Base-by-base conservation (phyloP, 345 rosid genomes). In the Heritiera littoralis region DNA sequence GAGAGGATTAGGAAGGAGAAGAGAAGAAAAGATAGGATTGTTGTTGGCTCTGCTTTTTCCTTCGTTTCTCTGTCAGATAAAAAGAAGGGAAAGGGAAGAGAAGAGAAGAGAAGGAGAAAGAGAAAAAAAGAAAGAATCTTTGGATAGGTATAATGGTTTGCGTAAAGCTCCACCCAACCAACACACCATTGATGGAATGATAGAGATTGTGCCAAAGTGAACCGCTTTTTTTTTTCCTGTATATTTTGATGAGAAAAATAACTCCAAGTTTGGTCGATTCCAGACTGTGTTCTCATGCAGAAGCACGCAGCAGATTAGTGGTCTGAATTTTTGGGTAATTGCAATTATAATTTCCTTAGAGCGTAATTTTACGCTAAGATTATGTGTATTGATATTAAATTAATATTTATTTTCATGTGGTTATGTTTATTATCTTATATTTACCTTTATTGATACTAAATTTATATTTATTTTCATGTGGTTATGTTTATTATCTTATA, bases 81-180 rank as follows among this genome's bases (percentile, higher is more conserved):
- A 35, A 35, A 80, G 28, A 46, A 46, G 11, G 20, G 55, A 77
- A 60, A 64, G 46, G 3, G 30, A 56, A 18, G 18, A 49, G 78
- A 61, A 60, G 52, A 1, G 30, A 45, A n/a, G 32, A 2, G 43
- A 41, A 41, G 43, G 6, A 41, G 43, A 41, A 41, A 41, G 4
- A 3, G 30, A 45, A 28, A 54, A 76, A 72, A 43, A 74, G 72
- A 71, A 54, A 70, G 83, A 81, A 83, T 85, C 67, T 74, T 58
- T 5, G 28, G 52, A 56, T 38, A 67, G 80, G 83, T 72, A 59
- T 82, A 81, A 82, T 84, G 84, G 86, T 83, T 64, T 85, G 89
- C 87, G 88, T 73, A 84, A 84, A 84, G 80, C 88, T 82, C 89
- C 87, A 89, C 88, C 85, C 38, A 35, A 35, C 43, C 78, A 84